Evolutionary conservation across 352 stramenopile species (phyloP), one percentile per base, ranked within the genome.

Genomic region (Pythium graminicola): DNA sequence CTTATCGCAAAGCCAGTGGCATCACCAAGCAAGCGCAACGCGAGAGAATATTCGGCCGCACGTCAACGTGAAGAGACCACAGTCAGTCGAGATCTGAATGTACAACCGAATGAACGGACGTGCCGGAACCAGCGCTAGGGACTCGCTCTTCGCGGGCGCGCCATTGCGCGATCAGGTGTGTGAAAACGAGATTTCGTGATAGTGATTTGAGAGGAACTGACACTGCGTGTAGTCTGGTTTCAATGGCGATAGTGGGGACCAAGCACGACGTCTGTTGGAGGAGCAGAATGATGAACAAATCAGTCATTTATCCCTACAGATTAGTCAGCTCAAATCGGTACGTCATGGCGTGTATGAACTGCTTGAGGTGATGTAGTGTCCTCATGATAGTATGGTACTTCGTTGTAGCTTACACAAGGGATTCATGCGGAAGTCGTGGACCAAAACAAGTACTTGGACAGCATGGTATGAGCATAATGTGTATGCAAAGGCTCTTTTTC

Each of bases 201-300:
- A n/a, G n/a, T n/a, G n/a, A n/a, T n/a, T n/a, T n/a, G n/a, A n/a
- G n/a, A n/a, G n/a, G n/a, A n/a, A n/a, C n/a, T 20, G 27, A 39
- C 27, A 32, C 22, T 19, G 28, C 1, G 23, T 58, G n/a, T 38
- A 86, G 75, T 29, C 54, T 43, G 66, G 65, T 47, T 50, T 56
- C 43, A 54, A 57, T 29, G 66, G 57, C 7, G 67, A 89, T 47
- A 93, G 76, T 39, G 72, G 73, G 5, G 83, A 94, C 28, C 83
- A 94, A 33, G 81, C 81, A 11, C 83, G 85, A 53, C 61, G 74
- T 28, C 65, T 94, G 27, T 63, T 92, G 27, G 83, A 94, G 44
- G 83, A 92, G 33, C 83, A 94, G 43, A 94, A 94, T 36, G 81
- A 94, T 28, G 81, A 92, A 60, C 79, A 94, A 57, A 90, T 94